phyloP scores from a whole-genome alignment of 768 basidiomycete species.

The Mycena pura region DNA sequence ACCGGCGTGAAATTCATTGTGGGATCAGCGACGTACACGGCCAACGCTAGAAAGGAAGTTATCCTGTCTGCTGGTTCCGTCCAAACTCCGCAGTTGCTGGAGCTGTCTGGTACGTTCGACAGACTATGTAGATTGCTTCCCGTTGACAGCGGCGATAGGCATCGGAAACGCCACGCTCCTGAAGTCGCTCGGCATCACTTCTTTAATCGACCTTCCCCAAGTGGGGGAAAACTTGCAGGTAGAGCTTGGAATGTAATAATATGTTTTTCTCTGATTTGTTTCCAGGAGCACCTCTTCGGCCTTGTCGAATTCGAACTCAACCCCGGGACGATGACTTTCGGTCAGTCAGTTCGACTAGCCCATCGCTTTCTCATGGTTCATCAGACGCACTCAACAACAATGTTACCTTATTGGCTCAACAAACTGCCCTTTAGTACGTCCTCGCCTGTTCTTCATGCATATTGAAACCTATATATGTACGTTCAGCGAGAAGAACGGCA shows the following conservation, averaged over 20 bases:
- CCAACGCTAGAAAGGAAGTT: constrained; percentile 26
- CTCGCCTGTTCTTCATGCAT: too few relatives aligned
- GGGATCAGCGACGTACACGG: background rate
- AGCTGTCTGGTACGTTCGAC: constrained; percentile 8
- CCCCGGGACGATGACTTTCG: too few relatives aligned
- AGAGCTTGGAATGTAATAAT: too few relatives aligned
- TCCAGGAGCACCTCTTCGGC: too few relatives aligned
- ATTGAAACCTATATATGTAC: too few relatives aligned
- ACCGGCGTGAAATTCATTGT: background rate
- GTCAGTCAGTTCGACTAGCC: too few relatives aligned
- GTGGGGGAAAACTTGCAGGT: constrained; percentile 34
- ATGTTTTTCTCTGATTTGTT: background rate
- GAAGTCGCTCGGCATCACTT: background rate
- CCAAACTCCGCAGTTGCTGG: constrained; percentile 28
- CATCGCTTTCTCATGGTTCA: too few relatives aligned
- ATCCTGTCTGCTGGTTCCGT: constrained; percentile 33
- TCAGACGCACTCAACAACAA: too few relatives aligned
- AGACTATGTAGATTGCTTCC: background rate
- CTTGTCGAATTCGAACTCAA: too few relatives aligned
- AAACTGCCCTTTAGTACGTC: too few relatives aligned
- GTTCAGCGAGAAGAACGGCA: background rate
- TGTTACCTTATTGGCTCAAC: too few relatives aligned
- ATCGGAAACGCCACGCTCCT: constrained; percentile 23
- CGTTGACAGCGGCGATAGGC: too few relatives aligned
- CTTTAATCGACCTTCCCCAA: constrained; percentile 18